Base-by-base conservation (phyloP, 805 yeast genomes). In the Yamadazyma phyllophila region DNA sequence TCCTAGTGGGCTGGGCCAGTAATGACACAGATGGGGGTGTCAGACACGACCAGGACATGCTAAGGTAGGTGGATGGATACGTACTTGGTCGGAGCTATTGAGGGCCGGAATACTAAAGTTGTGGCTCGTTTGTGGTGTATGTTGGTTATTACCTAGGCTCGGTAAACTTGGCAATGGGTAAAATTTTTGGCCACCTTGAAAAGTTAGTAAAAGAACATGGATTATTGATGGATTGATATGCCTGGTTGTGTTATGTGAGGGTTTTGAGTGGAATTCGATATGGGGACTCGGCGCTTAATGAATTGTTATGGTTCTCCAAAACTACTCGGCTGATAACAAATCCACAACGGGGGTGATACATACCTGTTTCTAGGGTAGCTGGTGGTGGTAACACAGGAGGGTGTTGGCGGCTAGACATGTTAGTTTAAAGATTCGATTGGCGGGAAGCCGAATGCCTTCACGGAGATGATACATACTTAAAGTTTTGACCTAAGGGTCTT, bases 371-470 rank as follows among this genome's bases (percentile, higher is more conserved):
- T 50, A 77, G 65, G 34, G 74, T 64, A 13, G 79, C 78, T 13
- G 84, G 83, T 10, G 84, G 83, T 6, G 83, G 84, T 49, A 80
- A 67, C 13, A 79, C 82, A 9, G 83, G 83, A 6, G 82, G 80
- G 40, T 68, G 78, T 60, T 76, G 83, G 57, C 80, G 82, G 53
- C 82, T 78, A 44, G 20, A 36, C 3, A n/a, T 8, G 41, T 43
- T 36, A 36, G 41, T 36, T 36, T 29, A 13, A 12, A 13, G 12
- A 20, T 24, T 36, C 39, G 13, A 11, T 24, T 10, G 16, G 6
- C 12, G 6, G 6, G 3, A 6, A 16, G 33, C 10, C 4, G 29
- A 15, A 17, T 11, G 4, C 14, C 24, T 5, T 12, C 31, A n/a
- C 35, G 10, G 9, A 33, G 20, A 30, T 12, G 14, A 36, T 50